A percentile compares a stretch with the other conserved stretches of the same genome.
Conservation (phyloP, 768 basidiomycete genomes). For the Boletus pseudopeckii region DNA sequence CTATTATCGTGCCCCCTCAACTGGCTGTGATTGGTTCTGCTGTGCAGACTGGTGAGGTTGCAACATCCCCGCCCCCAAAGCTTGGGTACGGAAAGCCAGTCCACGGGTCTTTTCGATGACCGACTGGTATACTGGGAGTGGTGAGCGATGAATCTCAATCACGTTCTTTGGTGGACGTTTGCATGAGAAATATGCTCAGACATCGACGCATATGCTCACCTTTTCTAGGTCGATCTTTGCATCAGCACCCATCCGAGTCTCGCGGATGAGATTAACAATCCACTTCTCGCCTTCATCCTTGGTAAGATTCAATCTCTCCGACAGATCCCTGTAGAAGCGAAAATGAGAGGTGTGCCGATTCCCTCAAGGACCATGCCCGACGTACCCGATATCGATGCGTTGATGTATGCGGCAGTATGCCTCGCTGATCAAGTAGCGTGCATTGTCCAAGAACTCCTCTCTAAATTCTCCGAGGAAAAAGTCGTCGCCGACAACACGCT, state of each 20-base stretch:
- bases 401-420: constrained; percentile 98
- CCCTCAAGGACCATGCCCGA: not conserved
- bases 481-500: constrained; percentile 82
- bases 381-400: constrained; percentile 80
- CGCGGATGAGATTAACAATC: constrained; percentile 98
- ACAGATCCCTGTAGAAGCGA: constrained; percentile 64
- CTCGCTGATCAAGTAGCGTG: constrained; percentile 93
- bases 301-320: constrained; percentile 89
- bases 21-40: constrained; percentile 30
- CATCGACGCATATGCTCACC: constrained; percentile 36
- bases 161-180: constrained; percentile 66
- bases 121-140: constrained; percentile 86
- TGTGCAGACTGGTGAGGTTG: constrained; percentile 32
- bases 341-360: not conserved
- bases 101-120: constrained; percentile 96
- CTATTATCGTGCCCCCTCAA: constrained; percentile 27
- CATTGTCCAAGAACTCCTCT: constrained; percentile 96
- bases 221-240: constrained; percentile 98
- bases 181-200: constrained; percentile 1
- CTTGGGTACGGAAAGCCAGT: constrained; percentile 86
- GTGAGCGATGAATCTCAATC: constrained; percentile 90
- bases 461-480: constrained; percentile 91
- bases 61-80: constrained; percentile 74
- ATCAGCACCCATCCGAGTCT: constrained; percentile 94
- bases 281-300: constrained; percentile 97